phyloP scores from a whole-genome alignment of 495 filamentous ascomycete genomes.

The Xylaria intraflava region DNA sequence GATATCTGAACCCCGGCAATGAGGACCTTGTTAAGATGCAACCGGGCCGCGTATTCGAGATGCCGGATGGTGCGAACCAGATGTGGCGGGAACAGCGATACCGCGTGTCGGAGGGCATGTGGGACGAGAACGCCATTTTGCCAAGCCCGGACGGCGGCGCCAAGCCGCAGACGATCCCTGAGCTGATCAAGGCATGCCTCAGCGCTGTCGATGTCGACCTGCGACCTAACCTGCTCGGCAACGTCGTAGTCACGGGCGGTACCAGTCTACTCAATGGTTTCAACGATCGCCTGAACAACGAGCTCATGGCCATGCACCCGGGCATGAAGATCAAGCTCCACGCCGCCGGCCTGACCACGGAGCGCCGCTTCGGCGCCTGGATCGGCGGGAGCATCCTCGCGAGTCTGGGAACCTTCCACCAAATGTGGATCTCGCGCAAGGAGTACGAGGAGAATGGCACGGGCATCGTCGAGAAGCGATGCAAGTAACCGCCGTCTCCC shows the following conservation, averaged over 20 bases:
- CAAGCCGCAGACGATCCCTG: constrained; percentile 67
- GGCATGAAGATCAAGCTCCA: constrained; percentile 76
- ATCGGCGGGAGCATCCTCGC: constrained; percentile 94
- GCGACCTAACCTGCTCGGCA: constrained; percentile 70
- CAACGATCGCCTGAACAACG: constrained; percentile 78
- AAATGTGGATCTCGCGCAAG: constrained; percentile 92
- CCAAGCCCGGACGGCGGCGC: constrained; percentile 29
- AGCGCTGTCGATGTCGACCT: constrained; percentile 80
- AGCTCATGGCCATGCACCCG: constrained; percentile 71
- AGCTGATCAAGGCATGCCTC: constrained; percentile 70
- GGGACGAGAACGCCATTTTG: constrained; percentile 68
- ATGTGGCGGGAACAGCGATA: constrained; percentile 85
- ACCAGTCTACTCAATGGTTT: constrained; percentile 80
- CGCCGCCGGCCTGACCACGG: constrained; percentile 74
- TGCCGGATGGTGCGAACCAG: constrained; percentile 92
- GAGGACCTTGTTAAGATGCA: constrained; percentile 59
- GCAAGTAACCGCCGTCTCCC: constrained; percentile 45
- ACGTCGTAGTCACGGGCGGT: constrained; percentile 90
- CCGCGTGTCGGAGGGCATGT: constrained; percentile 77
- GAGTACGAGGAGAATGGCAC: constrained; percentile 75
- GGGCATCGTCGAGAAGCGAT: constrained; percentile 69
- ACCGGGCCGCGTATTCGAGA: constrained; percentile 83
- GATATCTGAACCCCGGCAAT: constrained; percentile 52
- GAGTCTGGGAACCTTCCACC: constrained; percentile 97
- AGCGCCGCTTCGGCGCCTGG: constrained; percentile 88